These are phyloP conservation scores for Diutina rugosa DNA, from an alignment of 1,139 yeast species.

Conservation along the genomic window DNA sequence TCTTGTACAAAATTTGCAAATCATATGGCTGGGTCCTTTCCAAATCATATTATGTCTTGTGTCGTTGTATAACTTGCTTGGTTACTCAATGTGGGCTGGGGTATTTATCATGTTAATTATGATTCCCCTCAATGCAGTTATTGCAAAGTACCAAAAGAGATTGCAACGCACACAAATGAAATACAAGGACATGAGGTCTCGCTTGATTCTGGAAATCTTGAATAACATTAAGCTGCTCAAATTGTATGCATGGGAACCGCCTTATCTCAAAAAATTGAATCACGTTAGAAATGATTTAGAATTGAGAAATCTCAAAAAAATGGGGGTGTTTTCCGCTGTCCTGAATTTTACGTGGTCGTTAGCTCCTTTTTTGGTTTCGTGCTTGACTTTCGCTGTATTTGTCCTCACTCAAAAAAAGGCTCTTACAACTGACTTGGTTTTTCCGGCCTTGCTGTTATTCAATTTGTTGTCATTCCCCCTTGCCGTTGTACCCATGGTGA, in stretches of 20 bases:
- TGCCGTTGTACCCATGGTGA: constrained; percentile 86
- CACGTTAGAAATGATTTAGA: constrained; percentile 85
- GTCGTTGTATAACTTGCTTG: constrained; percentile 65
- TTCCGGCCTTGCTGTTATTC: constrained; percentile 85
- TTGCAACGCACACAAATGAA: constrained; percentile 52
- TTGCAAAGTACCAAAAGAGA: constrained; percentile 62
- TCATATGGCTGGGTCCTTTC: constrained; percentile 95
- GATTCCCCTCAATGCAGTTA: constrained; percentile 71
- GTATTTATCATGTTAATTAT: constrained; percentile 70
- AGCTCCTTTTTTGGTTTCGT: constrained; percentile 85
- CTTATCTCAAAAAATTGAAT: constrained; percentile 61
- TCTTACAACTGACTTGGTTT: constrained; percentile 81
- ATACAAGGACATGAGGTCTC: constrained; percentile 31
- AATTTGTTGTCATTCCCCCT: constrained; percentile 84
- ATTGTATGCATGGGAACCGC: constrained; percentile 89
- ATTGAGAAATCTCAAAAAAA: constrained; percentile 58
- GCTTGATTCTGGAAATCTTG: constrained; percentile 72
- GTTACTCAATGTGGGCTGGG: constrained; percentile 96
- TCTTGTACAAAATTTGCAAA: constrained; percentile 72
- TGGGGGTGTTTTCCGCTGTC: constrained; percentile 68
- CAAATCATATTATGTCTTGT: constrained; percentile 72
- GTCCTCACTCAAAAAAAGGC: constrained; percentile 51
- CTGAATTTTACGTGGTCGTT: constrained; percentile 72
- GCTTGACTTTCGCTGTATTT: constrained; percentile 81
- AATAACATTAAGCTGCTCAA: constrained; percentile 87